These are phyloP conservation scores for Sugiyamaella smithiae DNA, from an alignment of 805 yeast genomes.

Conservation along the genomic window DNA sequence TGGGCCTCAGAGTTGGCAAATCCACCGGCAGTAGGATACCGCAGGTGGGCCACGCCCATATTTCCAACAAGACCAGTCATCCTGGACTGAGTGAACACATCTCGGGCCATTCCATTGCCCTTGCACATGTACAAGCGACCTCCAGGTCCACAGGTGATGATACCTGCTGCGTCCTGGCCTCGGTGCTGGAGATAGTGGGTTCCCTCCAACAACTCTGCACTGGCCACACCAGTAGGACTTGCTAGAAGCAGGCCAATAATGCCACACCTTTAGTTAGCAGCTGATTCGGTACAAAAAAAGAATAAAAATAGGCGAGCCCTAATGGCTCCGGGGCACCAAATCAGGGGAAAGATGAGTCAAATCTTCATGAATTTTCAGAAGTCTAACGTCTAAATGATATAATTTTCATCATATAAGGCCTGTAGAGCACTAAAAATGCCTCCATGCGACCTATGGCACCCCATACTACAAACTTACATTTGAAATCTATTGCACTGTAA, in stretches of 20 bases:
- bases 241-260: slow-evolving; percentile 84
- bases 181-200: slow-evolving; percentile 91
- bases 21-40: slow-evolving; percentile 98
- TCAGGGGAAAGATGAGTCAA: slow-evolving; percentile 18
- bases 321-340: no score
- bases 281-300: no score
- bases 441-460: not conserved
- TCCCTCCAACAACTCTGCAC: slow-evolving; percentile 90
- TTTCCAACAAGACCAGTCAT: slow-evolving; percentile 80
- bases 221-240: slow-evolving; percentile 67
- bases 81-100: slow-evolving; percentile 85
- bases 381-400: slow-evolving; percentile 27
- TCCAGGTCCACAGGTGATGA: slow-evolving; percentile 88
- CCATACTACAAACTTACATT: not conserved
- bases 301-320: no score
- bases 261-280: slow-evolving; percentile 87
- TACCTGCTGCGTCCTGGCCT: slow-evolving; percentile 99
- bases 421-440: not conserved
- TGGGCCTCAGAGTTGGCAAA: slow-evolving; percentile 96
- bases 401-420: slow-evolving; percentile 20
- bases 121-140: slow-evolving; percentile 96
- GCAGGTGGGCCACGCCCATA: slow-evolving; percentile 91
- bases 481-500: not conserved
- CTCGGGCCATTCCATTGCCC: slow-evolving; percentile 98
- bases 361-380: slow-evolving; percentile 22